Conservation (phyloP, 352 stramenopile species). For the Plasmopara viticola region DNA sequence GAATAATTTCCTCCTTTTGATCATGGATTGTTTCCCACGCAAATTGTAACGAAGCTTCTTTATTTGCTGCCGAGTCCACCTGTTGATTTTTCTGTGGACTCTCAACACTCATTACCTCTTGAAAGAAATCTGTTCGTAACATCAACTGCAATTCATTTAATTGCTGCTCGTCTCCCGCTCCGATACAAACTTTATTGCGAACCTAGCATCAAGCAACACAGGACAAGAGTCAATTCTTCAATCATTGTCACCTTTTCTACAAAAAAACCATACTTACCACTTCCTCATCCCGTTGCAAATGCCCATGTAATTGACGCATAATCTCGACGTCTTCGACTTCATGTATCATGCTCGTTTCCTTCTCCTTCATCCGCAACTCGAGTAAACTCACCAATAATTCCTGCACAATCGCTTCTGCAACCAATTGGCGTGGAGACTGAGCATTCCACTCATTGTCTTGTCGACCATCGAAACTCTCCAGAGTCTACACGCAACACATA, state of each 20-base stretch:
- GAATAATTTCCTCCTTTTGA: slow-evolving; percentile 62
- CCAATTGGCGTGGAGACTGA: slow-evolving; percentile 32
- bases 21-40: slow-evolving; percentile 71
- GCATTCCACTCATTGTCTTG: slow-evolving; percentile 18
- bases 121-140: slow-evolving; percentile 44
- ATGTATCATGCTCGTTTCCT: slow-evolving; percentile 44
- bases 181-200: slow-evolving; percentile 35
- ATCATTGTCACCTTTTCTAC: neutral
- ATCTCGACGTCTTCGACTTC: slow-evolving; percentile 52
- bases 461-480: slow-evolving; percentile 4
- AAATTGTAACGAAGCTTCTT: slow-evolving; percentile 65
- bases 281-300: slow-evolving; percentile 46
- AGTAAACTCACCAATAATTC: slow-evolving; percentile 55
- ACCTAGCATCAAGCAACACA: slow-evolving; percentile 21
- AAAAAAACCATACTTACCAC: slow-evolving; percentile 17
- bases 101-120: slow-evolving; percentile 28
- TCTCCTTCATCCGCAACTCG: slow-evolving; percentile 47
- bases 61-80: slow-evolving; percentile 25
- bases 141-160: slow-evolving; percentile 47
- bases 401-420: slow-evolving; percentile 62
- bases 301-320: slow-evolving; percentile 40
- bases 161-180: slow-evolving; percentile 44
- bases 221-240: neutral
- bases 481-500: slow-evolving; percentile 8
- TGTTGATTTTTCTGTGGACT: slow-evolving; percentile 28